A percentile compares a stretch with the other conserved stretches of the same genome.
Evolutionary conservation across 208 protist species (phyloP).

Genomic region (Trypanosoma theileri): DNA sequence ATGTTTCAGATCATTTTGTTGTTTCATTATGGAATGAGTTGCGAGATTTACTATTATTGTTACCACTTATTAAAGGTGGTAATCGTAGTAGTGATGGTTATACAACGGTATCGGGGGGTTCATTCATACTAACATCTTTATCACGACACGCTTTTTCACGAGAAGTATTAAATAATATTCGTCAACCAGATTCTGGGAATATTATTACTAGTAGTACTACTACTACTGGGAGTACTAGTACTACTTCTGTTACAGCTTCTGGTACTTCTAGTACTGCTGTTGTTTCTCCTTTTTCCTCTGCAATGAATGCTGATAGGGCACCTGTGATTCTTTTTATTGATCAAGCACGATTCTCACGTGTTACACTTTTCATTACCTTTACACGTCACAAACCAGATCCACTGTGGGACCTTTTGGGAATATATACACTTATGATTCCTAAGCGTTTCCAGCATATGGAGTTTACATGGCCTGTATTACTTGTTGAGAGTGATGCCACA

Average conservation of each 20-base stretch:
- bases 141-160: slow-evolving; percentile 13
- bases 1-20: slow-evolving; percentile 57
- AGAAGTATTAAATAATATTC: slow-evolving; percentile 1
- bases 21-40: slow-evolving; percentile 48
- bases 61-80: slow-evolving; percentile 5
- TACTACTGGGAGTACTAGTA: neutral
- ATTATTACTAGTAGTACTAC: neutral
- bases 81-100: neutral
- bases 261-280: neutral
- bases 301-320: neutral
- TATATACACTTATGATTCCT: slow-evolving; percentile 74
- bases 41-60: slow-evolving; percentile 31
- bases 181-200: neutral
- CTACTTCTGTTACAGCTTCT: neutral
- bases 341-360: slow-evolving; percentile 39
- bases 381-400: slow-evolving; percentile 58
- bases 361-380: slow-evolving; percentile 69
- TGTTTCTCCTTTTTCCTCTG: neutral
- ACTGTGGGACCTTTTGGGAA: slow-evolving; percentile 59
- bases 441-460: slow-evolving; percentile 49
- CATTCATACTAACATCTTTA: neutral
- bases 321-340: slow-evolving; percentile 52
- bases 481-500: slow-evolving; percentile 42
- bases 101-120: neutral
- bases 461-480: slow-evolving; percentile 48